Base-by-base conservation (phyloP, 2,329 filamentous ascomycete species). In the Rutstroemia sp. region DNA sequence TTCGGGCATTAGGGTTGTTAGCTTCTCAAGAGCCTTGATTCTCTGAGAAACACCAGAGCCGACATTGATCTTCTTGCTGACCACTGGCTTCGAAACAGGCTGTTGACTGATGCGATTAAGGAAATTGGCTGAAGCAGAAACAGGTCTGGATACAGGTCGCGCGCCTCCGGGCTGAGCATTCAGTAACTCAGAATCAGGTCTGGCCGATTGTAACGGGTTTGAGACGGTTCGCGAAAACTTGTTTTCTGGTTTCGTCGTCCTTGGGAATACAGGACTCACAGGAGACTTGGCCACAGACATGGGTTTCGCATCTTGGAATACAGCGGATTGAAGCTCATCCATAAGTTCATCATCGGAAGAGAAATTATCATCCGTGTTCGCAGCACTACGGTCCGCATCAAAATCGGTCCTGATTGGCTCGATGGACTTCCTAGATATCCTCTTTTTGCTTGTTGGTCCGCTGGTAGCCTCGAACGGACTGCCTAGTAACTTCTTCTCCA, bases 41-140 rank as follows among this genome's bases (percentile, higher is more conserved):
- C 94, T 86, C 70, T 92, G 90, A 3, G 92, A 95, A 59, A 99
- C 96, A 63, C 90, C 91, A 8, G 88, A 91, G 7, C 90, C 92
- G 23, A 97, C 81, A 66, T 89, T 94, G 62, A 86, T 79, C 70
- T 92, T 95, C 69, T 88, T 90, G 3, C 48, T 4, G 30, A 79
- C 74, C 50, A 86, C 67, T 52, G 79, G 78, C 14, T 79, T 16
- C 3, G 41, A 71, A n/a, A 72, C 52, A 42, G 64, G 69, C 30
- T 75, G 71, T 63, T 82, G 80, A 60, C 79, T 81, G 49, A 80
- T 73, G 58, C 75, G 80, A 63, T 80, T 79, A 56, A 81, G 64
- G 62, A 77, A 82, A 12, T 79, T 77, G 7, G 81, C 76, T 21
- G 72, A 72, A 25, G 82, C 79, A 75, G 79, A 82, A 8, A 67